Conservation (phyloP, 192 early-diverging fungal species). For the Backusella tarrabulga region DNA sequence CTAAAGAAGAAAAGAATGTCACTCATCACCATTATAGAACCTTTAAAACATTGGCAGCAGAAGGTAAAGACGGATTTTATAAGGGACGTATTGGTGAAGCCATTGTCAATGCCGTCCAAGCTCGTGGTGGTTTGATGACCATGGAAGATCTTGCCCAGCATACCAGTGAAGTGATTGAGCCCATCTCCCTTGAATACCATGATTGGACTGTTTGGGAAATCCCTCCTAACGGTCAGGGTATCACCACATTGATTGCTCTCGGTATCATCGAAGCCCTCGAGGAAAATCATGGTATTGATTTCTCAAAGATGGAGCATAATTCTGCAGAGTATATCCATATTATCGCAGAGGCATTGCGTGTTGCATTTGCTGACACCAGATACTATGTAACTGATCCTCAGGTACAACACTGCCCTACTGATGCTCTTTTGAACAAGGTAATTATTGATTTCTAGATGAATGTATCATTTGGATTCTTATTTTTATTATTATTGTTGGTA, state of each 20-base stretch:
- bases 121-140: conserved; percentile 60
- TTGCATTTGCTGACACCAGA: conserved; percentile 76
- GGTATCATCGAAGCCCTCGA: conserved; percentile 63
- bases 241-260: conserved; percentile 68
- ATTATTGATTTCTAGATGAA: not conserved
- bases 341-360: conserved; percentile 62
- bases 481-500: not conserved
- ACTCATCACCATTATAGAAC: conserved; percentile 33
- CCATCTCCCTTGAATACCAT: conserved; percentile 64
- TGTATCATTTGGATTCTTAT: not conserved
- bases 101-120: conserved; percentile 56
- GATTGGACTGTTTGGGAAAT: conserved; percentile 65
- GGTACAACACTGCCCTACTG: conserved; percentile 42
- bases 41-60: conserved; percentile 52
- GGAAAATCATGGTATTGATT: conserved; percentile 33
- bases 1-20: not conserved
- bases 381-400: conserved; percentile 68
- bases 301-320: conserved; percentile 50
- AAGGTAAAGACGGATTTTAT: conserved; percentile 72
- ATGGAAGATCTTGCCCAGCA: conserved; percentile 65
- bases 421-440: conserved; percentile 54
- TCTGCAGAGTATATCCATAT: conserved; percentile 64
- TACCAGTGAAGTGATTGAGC: conserved; percentile 46
- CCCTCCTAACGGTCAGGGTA: conserved; percentile 75
- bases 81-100: conserved; percentile 63